Percentiles rank a stretch among this genome's conserved stretches.
These are phyloP conservation scores for Avicennia marina DNA, from an alignment of 257 asterid species.

Conservation along the genomic window DNA sequence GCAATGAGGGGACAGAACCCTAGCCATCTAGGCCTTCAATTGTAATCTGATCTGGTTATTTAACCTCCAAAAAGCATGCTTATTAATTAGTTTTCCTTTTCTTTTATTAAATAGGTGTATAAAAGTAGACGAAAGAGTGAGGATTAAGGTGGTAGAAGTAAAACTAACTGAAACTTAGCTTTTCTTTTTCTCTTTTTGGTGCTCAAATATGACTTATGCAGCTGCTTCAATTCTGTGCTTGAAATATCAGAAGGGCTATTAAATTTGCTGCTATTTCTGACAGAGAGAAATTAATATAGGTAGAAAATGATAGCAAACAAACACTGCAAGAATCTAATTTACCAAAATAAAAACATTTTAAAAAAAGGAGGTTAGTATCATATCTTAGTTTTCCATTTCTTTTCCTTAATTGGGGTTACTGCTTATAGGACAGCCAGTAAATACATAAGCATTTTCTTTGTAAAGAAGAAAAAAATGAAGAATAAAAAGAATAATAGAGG, in stretches of 20 bases:
- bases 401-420: too few relatives aligned
- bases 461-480: too few relatives aligned
- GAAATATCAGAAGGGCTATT: background rate
- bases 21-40: constrained; percentile 1
- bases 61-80: background rate
- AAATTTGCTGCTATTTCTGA: background rate
- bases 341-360: too few relatives aligned
- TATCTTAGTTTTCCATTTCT: too few relatives aligned
- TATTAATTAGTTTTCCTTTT: constrained; percentile 11
- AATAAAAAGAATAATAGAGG: too few relatives aligned
- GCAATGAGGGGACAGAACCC: constrained; percentile 23
- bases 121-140: constrained; percentile 23
- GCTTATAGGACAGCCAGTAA: too few relatives aligned
- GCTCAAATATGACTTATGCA: too few relatives aligned
- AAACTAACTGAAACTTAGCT: constrained; percentile 9
- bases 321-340: too few relatives aligned
- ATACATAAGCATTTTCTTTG: too few relatives aligned
- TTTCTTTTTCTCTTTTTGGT: background rate
- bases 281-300: background rate
- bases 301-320: background rate
- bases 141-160: constrained; percentile 24
- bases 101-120: constrained; percentile 26
- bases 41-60: too few relatives aligned
- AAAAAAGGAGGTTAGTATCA: background rate
- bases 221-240: background rate